Base-by-base conservation (phyloP, 257 asterid species). In the Solanum etuberosum region DNA sequence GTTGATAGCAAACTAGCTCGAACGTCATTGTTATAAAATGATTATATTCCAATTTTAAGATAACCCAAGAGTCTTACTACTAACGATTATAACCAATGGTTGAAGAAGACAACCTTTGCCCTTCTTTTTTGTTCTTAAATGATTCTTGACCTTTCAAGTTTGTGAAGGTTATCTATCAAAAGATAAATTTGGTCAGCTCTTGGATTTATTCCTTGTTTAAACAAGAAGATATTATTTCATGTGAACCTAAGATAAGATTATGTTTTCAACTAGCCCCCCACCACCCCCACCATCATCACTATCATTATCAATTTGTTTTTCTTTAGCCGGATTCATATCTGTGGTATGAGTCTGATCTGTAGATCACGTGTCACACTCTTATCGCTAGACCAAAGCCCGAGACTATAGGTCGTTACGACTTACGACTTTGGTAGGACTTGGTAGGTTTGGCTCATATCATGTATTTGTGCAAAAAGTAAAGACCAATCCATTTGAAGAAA, bases 141-240 rank as follows among this genome's bases (percentile, higher is more conserved):
- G 85, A 87, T 87, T 88, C 88, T 86, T 65, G 83, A 40, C 89
- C 85, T 80, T 87, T 85, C 84, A 10, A 43, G 27, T 9, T 9
- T 18, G 16, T 27, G 16, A 80, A 80, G 40, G 67, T 27, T 46
- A 16, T 46, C 1, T 29, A 8, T 80, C 84, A 16, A 78, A 43
- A 43, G n/a, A 27, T 38, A 10, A 23, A 15, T 74, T 16, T 74
- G 46, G 83, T 38, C 34, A 74, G 9, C 57, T 13, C 31, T 74
- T 74, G 83, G 46, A 42, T 38, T 74, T 74, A 12, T 23, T 7
- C 83, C 11, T 16, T 67, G 1, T 67, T 5, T 67, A 67, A 67
- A 27, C 27, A 67, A 27, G 7, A 65, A 12, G 72, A 65, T 65
- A 65, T 65, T 35, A 72, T 72, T 72, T 21, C 20, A 73, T 9